Evolutionary conservation across 2,329 filamentous ascomycete species (phyloP), one percentile per base, ranked within the genome.

Genomic region (Venturia aucupariae): DNA sequence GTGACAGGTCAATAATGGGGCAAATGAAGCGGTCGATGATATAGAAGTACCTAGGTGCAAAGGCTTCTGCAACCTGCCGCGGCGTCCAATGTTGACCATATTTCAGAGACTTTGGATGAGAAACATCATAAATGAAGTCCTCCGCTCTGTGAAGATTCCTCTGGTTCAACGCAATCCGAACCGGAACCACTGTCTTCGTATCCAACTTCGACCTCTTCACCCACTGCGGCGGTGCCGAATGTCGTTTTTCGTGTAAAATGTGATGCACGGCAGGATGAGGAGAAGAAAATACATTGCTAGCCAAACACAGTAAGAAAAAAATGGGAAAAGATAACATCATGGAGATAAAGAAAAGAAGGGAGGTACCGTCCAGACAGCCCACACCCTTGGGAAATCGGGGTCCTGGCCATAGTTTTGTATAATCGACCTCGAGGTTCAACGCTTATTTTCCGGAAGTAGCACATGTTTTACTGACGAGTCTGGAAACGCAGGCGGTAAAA

Each of bases 181-280:
- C 61, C 13, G 72, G 72, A 13, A 74, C 66, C 19, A 67, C 60
- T 32, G 30, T 67, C 19, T 35, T 67, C n/a, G 32, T 62, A 41
- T 65, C 66, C 48, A 70, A 66, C 57, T 67, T 64, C 38, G 68
- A 66, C 32, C 68, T 66, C 46, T 67, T 68, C 44, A 46, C 67
- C 70, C 69, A 71, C 39, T 65, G 64, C 46, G 67, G 48, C 11
- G 69, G 66, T 22, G 65, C 39, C 15, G 62, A 66, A 62, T 68
- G 63, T n/a, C 71, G 65, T 63, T 72, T 71, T 66, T 73, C 72
- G 60, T 73, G 72, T 48, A 72, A 60, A 22, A 72, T 68, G 66
- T 72, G 68, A 57, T 64, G 64, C 22, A 44, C 41, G 13, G 38
- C 41, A 5, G 59, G 59, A 27, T 41, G 41, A 27, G 59, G 38